Conservation (phyloP, 495 filamentous ascomycete species). For the Amniculicola lignicola region DNA sequence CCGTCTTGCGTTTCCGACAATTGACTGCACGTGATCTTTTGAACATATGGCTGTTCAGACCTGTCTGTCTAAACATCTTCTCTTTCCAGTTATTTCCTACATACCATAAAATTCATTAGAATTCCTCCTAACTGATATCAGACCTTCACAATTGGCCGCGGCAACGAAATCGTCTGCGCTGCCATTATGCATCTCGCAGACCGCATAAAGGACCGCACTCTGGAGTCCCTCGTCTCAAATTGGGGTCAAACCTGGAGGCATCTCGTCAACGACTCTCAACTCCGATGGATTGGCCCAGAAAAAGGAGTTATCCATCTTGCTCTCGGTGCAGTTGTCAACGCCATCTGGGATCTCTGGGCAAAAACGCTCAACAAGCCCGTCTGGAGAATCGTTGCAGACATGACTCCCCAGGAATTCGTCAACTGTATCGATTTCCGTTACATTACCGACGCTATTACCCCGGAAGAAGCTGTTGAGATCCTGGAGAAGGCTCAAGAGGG, state of each 20-base stretch:
- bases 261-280: conserved; percentile 82
- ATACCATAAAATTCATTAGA: too few species aligned
- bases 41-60: too few species aligned
- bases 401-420: conserved; percentile 83
- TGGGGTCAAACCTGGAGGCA: conserved; percentile 90
- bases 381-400: conserved; percentile 85
- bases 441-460: conserved; percentile 88
- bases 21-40: too few species aligned
- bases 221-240: conserved; percentile 71
- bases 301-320: conserved; percentile 94
- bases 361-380: conserved; percentile 82
- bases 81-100: too few species aligned
- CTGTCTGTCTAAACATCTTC: too few species aligned
- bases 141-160: conserved; percentile 96
- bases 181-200: conserved; percentile 75
- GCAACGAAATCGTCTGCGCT: conserved; percentile 88
- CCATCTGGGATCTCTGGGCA: conserved; percentile 93
- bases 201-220: conserved; percentile 67
- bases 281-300: conserved; percentile 94
- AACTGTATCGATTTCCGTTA: conserved; percentile 89
- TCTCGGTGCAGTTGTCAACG: conserved; percentile 86
- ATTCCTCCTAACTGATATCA: too few species aligned
- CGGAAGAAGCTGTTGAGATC: conserved; percentile 74
- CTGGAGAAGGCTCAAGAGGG: conserved; percentile 59
- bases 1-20: too few species aligned